Base-by-base conservation (phyloP, 352 stramenopile species). In the Pythium plurisporium region DNA sequence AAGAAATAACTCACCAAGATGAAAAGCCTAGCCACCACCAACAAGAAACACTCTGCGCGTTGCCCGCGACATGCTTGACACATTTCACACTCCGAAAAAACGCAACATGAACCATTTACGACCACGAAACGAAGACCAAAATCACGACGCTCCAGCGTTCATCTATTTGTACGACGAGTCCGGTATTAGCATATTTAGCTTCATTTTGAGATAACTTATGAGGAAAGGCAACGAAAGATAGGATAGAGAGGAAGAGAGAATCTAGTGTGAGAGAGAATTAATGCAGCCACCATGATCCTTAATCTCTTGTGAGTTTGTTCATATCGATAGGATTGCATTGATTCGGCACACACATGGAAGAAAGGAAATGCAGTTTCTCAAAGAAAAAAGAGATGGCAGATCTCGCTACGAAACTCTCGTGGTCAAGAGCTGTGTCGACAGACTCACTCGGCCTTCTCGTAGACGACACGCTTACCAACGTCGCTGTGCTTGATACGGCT, bases 401-500 rank as follows among this genome's bases (percentile, higher is more conserved):
- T n/a, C n/a, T n/a, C n/a, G n/a, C n/a, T n/a, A n/a, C n/a, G n/a
- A n/a, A n/a, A n/a, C n/a, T n/a, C n/a, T n/a, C n/a, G n/a, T n/a
- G n/a, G n/a, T n/a, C n/a, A n/a, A n/a, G n/a, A n/a, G n/a, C n/a
- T n/a, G 36, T 10, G 22, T 15, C 8, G 30, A 30, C 37, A 52
- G 26, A 19, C 41, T 74, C 70, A 92, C 34, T 71, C 49, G 14
- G 70, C 67, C 72, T 93, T 93, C 66, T 91, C 80, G 61, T 93
- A 93, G 36, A 91, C 76, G 37, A 93, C 79, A 55, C 83, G 83
- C 65, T 93, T 85, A 53, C 80, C 81, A 12, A 91, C 73, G 43
- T 90, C 72, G 58, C 70, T 88, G 67, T 91, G 79, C 70, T 93
- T 93, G 70, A 93, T 86, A 52, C 83, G 83, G 57, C 67, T 76